A percentile compares a stretch with the other conserved stretches of the same genome.
phyloP scores from a whole-genome alignment of 768 basidiomycete genomes.

The Termitomyces sp. region DNA sequence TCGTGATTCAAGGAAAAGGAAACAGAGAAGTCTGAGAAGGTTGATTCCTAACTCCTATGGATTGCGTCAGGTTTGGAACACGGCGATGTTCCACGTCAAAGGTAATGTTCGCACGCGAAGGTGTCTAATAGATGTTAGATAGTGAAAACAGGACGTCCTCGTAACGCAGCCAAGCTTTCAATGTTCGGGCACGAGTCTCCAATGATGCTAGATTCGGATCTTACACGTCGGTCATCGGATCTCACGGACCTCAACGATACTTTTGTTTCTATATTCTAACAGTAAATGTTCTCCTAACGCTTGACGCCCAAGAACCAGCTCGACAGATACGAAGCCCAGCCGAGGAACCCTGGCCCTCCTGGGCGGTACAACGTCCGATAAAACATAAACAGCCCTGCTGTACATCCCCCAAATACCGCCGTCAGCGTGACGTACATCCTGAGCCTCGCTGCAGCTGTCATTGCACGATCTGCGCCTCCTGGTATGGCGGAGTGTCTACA shows the following conservation, averaged over 20 bases:
- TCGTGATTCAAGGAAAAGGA: slow-evolving; percentile 15
- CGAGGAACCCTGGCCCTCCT: slow-evolving; percentile 43
- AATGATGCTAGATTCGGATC: slow-evolving; percentile 36
- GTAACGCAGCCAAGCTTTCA: slow-evolving; percentile 11
- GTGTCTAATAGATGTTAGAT: slow-evolving; percentile 19
- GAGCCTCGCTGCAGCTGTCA: slow-evolving; percentile 63
- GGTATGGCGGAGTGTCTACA: slow-evolving; percentile 62
- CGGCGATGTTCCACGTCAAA: background rate
- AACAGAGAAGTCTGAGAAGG: slow-evolving; percentile 5
- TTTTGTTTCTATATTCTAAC: background rate
- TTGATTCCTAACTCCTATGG: slow-evolving; percentile 10
- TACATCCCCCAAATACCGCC: slow-evolving; percentile 66
- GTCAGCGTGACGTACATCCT: slow-evolving; percentile 69
- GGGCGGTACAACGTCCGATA: slow-evolving; percentile 66
- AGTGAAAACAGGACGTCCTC: slow-evolving; percentile 13
- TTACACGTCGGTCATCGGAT: slow-evolving; percentile 36
- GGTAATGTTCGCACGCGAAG: background rate
- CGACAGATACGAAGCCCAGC: slow-evolving; percentile 59
- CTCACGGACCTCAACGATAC: background rate
- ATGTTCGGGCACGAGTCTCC: slow-evolving; percentile 23
- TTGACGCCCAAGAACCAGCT: slow-evolving; percentile 61
- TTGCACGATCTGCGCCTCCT: slow-evolving; percentile 75
- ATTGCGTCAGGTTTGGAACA: slow-evolving; percentile 1
- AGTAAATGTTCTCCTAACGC: slow-evolving; percentile 27
- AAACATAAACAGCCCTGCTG: slow-evolving; percentile 65